phyloP scores from a whole-genome alignment of 257 asterid genomes.

The Capsicum baccatum region DNA sequence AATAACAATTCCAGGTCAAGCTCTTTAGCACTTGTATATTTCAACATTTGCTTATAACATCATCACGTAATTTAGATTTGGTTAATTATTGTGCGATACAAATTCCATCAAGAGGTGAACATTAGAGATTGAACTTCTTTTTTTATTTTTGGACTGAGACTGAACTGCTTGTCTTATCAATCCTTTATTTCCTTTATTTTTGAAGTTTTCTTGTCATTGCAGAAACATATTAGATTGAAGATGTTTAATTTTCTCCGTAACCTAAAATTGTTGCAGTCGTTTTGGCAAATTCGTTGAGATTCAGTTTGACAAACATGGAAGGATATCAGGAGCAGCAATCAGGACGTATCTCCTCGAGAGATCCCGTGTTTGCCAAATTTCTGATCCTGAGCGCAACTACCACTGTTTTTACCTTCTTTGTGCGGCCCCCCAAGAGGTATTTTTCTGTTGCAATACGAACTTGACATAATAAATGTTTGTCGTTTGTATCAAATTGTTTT shows the following conservation, averaged over 20 bases:
- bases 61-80: background rate
- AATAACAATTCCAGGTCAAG: constrained; percentile 96
- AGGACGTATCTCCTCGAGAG: constrained; percentile 98
- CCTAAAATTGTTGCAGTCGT: constrained; percentile 71
- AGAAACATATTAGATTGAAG: constrained; percentile 8
- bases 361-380: constrained; percentile 97
- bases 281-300: constrained; percentile 98
- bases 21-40: constrained; percentile 42
- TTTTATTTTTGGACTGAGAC: background rate
- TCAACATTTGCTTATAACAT: constrained; percentile 30
- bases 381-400: constrained; percentile 96
- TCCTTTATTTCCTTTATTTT: constrained; percentile 7
- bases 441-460: constrained; percentile 35
- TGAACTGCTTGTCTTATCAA: constrained; percentile 12
- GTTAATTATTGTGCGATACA: background rate
- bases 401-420: constrained; percentile 98
- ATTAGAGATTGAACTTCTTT: background rate
- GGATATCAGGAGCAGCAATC: constrained; percentile 98
- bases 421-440: constrained; percentile 97
- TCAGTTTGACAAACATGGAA: constrained; percentile 96
- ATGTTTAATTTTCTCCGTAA: constrained; percentile 40
- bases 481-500: background rate
- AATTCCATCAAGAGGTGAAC: background rate
- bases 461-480: background rate
- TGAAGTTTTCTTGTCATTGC: constrained; percentile 6